Percentiles rank a stretch among this genome's conserved stretches.
phyloP scores from a whole-genome alignment of 768 basidiomycete genomes.

The Kwoniella botswanensis region DNA sequence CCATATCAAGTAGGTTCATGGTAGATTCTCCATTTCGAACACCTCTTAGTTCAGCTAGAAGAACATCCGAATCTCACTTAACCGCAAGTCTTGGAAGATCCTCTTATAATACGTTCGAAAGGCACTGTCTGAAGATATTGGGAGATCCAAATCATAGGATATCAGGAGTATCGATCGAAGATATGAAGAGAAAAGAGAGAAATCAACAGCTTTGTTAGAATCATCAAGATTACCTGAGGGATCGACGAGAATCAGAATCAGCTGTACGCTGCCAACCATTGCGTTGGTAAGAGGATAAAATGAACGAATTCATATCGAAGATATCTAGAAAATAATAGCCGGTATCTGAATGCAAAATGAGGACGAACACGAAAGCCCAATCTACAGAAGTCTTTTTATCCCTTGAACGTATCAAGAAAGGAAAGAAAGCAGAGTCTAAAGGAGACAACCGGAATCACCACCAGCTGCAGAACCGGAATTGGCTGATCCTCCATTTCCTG shows the following conservation, averaged over 20 bases:
- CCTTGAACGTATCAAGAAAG: not conserved
- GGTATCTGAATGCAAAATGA: not conserved
- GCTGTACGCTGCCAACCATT: no score
- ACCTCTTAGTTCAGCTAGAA: not conserved
- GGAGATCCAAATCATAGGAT: not conserved
- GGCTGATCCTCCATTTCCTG: constrained; percentile 46
- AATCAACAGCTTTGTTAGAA: not conserved
- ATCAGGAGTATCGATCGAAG: constrained; percentile 15
- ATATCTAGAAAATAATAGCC: not conserved
- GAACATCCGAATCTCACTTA: constrained; percentile 3
- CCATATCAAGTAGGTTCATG: not conserved
- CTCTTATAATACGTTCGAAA: constrained; percentile 9
- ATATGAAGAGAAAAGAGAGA: constrained; percentile 5
- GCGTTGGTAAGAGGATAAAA: no score
- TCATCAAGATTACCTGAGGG: not conserved
- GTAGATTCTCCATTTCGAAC: not conserved
- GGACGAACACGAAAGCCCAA: not conserved
- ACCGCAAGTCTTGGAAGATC: constrained; percentile 2
- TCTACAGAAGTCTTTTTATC: not conserved
- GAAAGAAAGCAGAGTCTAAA: not conserved
- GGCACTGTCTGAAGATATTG: constrained; percentile 8
- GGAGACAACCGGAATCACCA: constrained; percentile 28
- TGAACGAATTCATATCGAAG: not conserved
- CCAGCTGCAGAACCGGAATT: constrained; percentile 43
- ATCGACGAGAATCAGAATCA: not conserved